phyloP scores from a whole-genome alignment of 306 rosid species.

The Vicia sativa region DNA sequence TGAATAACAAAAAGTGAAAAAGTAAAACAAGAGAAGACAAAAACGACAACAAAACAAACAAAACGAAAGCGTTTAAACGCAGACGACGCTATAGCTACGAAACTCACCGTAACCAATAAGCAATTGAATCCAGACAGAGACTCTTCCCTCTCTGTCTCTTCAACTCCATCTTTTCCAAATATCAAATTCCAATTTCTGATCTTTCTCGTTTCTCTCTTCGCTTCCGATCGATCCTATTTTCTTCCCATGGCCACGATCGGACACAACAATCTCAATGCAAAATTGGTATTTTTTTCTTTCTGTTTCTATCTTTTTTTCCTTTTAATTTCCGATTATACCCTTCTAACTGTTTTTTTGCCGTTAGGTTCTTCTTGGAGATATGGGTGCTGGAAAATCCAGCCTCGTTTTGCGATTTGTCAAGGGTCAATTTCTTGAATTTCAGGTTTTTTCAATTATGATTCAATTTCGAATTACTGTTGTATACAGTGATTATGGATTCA shows the following conservation, averaged over 20 bases:
- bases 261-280: constrained; percentile 63
- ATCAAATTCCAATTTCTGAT: constrained; percentile 1
- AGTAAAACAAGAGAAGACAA: constrained; percentile 16
- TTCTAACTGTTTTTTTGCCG: constrained; percentile 12
- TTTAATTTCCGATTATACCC: constrained; percentile 18
- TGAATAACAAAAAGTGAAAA: too few species aligned
- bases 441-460: constrained; percentile 38
- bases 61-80: constrained; percentile 32
- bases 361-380: constrained; percentile 71
- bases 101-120: constrained; percentile 44
- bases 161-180: constrained; percentile 22
- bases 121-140: constrained; percentile 33
- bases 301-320: constrained; percentile 22
- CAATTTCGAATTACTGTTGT: too few species aligned
- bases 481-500: neutral
- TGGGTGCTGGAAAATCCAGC: constrained; percentile 72
- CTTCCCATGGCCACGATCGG: constrained; percentile 63
- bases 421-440: constrained; percentile 70
- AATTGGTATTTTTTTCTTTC: constrained; percentile 46
- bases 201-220: constrained; percentile 22
- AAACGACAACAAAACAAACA: constrained; percentile 29
- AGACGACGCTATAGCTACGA: constrained; percentile 32
- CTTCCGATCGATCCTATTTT: constrained; percentile 48
- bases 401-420: constrained; percentile 67
- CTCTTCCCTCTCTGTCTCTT: constrained; percentile 26